These are phyloP conservation scores for Talaromyces sp. DNA, from an alignment of 2,329 filamentous ascomycete genomes.

Conservation along the genomic window DNA sequence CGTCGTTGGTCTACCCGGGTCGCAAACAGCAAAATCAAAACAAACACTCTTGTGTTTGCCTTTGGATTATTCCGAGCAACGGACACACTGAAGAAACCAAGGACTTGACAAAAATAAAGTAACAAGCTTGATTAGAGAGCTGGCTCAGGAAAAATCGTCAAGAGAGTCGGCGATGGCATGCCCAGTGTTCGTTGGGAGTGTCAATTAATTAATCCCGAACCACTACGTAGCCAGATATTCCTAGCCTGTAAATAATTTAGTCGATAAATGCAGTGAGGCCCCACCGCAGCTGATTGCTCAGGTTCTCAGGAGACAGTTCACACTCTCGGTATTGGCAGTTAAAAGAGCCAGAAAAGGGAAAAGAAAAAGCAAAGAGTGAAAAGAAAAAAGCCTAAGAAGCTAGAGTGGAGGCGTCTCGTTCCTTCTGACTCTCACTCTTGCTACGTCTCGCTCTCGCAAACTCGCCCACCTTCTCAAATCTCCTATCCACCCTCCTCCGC, in stretches of 20 bases:
- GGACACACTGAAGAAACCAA: neutral
- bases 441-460: neutral
- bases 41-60: constrained; percentile 27
- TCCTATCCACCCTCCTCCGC: neutral
- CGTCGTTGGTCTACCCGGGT: neutral
- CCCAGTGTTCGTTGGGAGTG: neutral
- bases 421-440: neutral
- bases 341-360: constrained; percentile 6
- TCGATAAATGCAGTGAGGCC: neutral
- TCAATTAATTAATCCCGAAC: neutral
- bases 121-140: neutral
- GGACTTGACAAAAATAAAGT: neutral
- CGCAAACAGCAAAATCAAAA: constrained; percentile 31
- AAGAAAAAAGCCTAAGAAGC: neutral
- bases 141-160: neutral
- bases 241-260: neutral
- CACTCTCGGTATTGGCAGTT: neutral
- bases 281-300: neutral
- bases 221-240: neutral
- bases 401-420: constrained; percentile 1
- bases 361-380: neutral
- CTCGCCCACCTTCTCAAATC: neutral
- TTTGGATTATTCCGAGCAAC: neutral
- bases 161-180: neutral
- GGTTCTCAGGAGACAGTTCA: neutral